Base-by-base conservation (phyloP, 78 protist genomes). In the Dictyostelium intermedium region DNA sequence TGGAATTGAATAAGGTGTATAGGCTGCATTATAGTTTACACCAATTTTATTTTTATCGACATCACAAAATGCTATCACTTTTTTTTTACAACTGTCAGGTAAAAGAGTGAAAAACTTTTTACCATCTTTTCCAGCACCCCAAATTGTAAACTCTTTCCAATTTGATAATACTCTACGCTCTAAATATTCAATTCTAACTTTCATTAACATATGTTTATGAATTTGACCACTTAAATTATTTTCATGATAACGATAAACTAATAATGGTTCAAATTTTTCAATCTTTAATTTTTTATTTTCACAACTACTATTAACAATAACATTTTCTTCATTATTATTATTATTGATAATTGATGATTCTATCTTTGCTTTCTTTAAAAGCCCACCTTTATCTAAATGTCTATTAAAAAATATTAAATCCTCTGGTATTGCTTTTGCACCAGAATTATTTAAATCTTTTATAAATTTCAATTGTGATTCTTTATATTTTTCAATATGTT, bases 121-220 rank as follows among this genome's bases (percentile, higher is more conserved):
- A 13, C 95, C 95, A 72, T 91, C 95, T 72, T 81, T 91, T 5
- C 95, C 95, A 11, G 89, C 95, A 20, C 95, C 95, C 95, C 95
- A 91, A 47, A 91, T 91, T 23, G 91, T 66, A 35, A 91, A 91
- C 5, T 37, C 25, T 10, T 9, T 18, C 95, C 95, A 91, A 23
- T 82, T 41, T 0, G 39, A 23, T 11, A 91, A 6, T 16, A 91
- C 85, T 27, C 91, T 34, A 27, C 47, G 45, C 23, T 91, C 91
- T 14, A 91, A 45, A 74, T 84, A 66, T 34, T 91, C 86, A 6
- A 85, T 27, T 63, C 73, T 61, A 25, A 91, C 83, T 35, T 84
- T 91, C 60, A 91, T 63, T 73, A 91, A 72, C 39, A 85, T 69
- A 20, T 63, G 61, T 81, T 84, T 61, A 50, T 91, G 92, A 32